Percentiles rank a stretch among this genome's conserved stretches.
These are phyloP conservation scores for Colletotrichum sidae DNA, from an alignment of 2,329 filamentous ascomycete species.

Conservation along the genomic window DNA sequence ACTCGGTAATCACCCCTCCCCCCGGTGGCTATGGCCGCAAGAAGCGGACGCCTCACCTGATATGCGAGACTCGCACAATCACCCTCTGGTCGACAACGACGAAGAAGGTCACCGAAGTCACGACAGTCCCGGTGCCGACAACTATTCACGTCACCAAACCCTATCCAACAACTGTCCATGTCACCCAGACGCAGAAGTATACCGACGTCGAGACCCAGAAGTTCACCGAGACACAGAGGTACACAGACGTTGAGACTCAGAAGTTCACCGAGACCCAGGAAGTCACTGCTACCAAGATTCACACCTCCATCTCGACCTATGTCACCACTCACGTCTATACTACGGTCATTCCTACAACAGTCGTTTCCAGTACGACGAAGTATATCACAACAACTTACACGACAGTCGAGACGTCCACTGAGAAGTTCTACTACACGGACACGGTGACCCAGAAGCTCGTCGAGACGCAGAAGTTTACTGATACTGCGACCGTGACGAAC, in stretches of 20 bases:
- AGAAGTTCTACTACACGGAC: constrained; percentile 30
- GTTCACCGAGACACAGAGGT: constrained; percentile 28
- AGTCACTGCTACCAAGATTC: constrained; percentile 26
- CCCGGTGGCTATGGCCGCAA: constrained; percentile 6
- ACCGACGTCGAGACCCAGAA: constrained; percentile 28
- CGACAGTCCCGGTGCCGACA: constrained; percentile 32
- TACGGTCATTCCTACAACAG: constrained; percentile 28
- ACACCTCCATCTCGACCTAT: constrained; percentile 33
- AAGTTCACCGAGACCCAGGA: constrained; percentile 27
- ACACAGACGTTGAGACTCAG: constrained; percentile 17
- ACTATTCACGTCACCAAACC: constrained; percentile 30
- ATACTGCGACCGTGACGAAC: constrained; percentile 22
- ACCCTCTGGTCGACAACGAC: constrained; percentile 38
- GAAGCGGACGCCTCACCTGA: constrained; percentile 23
- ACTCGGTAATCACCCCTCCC: constrained; percentile 6
- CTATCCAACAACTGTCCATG: constrained; percentile 13
- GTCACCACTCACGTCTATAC: constrained; percentile 25
- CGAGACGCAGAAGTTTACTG: constrained; percentile 2
- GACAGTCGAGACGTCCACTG: constrained; percentile 25
- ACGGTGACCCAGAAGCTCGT: constrained; percentile 10
- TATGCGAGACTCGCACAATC: constrained; percentile 37
- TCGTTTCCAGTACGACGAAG: constrained; percentile 29
- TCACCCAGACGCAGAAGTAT: constrained; percentile 18
- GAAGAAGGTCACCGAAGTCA: constrained; percentile 30
- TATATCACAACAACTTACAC: constrained; percentile 35